Evolutionary conservation across 441 rosid species (phyloP), one percentile per base, ranked within the genome.

Genomic region (Arabidopsis hybrid): DNA sequence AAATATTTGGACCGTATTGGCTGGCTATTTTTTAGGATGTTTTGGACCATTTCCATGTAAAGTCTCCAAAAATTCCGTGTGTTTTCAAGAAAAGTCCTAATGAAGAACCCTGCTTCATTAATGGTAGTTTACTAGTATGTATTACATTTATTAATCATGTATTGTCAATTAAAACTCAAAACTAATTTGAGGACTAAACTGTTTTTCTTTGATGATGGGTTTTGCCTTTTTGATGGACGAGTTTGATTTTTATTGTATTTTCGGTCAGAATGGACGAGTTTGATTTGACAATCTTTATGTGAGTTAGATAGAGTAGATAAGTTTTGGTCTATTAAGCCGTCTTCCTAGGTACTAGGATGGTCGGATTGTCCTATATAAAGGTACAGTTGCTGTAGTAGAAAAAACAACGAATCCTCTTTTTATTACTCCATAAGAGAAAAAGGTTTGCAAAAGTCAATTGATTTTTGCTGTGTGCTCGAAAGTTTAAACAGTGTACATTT

Each of bases 61-160:
- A 18, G 78, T 60, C 57, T 68, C 3, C 1, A n/a, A 18, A 31
- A 35, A 6, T 32, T 74, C 62, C 73, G 69, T 53, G 65, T 45
- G 18, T 69, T 35, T 61, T 55, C 59, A 69, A 8, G 74, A 76
- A 76, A 69, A 63, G 75, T 76, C 75, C 18, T 26, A 26, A 26
- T 26, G 29, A 26, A 26, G 29, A 26, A 26, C 29, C 29, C 29
- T 21, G 26, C 26, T 21, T 21, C 26, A 21, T 21, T 21, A 21
- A 40, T 40, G 45, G 4, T 13, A 11, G 2, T 38, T 2, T 36
- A 36, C 40, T 2, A 35, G 9, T 32, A 32, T 6, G 35, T 32
- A 32, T 38, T 38, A 7, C 40, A 38, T 38, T 38, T 8, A 8
- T 7, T 38, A 38, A 38, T 38, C 10, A 2, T 38, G 40, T 38